Evolutionary conservation across 2,329 filamentous ascomycete species (phyloP).

Genomic region (Alternaria sp.): DNA sequence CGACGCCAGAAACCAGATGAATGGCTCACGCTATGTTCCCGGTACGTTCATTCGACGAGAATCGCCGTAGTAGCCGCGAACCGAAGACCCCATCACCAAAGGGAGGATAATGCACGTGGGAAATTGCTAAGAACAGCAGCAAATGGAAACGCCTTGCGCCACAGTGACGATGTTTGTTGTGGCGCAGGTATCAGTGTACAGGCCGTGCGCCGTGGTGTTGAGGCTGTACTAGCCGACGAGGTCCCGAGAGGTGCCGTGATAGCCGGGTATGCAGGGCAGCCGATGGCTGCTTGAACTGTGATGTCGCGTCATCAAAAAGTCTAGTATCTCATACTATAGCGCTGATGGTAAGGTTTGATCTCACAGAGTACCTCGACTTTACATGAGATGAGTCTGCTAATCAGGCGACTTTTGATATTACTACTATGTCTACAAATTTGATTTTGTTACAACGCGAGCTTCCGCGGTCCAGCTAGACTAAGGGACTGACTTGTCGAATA

Average conservation of each 20-base stretch:
- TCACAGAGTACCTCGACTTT: background rate
- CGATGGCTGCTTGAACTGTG: background rate
- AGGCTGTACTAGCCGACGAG: constrained; percentile 5
- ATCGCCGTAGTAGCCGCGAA: constrained; percentile 11
- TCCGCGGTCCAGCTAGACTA: background rate
- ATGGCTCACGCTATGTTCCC: background rate
- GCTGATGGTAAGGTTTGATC: background rate
- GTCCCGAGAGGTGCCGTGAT: background rate
- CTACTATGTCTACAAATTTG: background rate
- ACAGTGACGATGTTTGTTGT: constrained; percentile 1
- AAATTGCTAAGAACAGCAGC: background rate
- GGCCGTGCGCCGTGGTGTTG: constrained; percentile 17
- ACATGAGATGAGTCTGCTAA: background rate
- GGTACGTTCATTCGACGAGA: constrained; percentile 7
- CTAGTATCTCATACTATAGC: background rate
- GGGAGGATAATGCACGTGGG: background rate
- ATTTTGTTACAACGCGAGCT: background rate
- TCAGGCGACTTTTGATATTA: background rate
- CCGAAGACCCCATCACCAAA: background rate
- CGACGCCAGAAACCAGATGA: constrained; percentile 16
- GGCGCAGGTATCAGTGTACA: background rate
- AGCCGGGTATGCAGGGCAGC: background rate
- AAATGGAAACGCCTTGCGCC: background rate
- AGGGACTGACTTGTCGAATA: background rate
- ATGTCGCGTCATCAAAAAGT: background rate